Evolutionary conservation across 495 filamentous ascomycete species (phyloP).

Genomic region (Astrothelium macrocarpum): DNA sequence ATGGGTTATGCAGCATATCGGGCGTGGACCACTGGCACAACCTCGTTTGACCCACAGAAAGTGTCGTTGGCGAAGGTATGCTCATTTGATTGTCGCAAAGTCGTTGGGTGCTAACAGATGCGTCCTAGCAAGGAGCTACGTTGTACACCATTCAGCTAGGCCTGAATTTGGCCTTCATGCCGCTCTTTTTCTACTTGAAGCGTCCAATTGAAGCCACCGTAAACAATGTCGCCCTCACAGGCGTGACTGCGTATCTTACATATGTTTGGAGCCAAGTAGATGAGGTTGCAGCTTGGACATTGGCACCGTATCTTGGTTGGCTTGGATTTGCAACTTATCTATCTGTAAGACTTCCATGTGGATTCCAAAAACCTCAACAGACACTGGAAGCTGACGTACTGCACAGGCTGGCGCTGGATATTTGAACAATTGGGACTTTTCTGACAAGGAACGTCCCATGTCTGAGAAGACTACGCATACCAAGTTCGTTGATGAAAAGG

Average conservation of each 20-base stretch:
- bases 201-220: conserved; percentile 62
- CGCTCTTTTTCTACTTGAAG: conserved; percentile 71
- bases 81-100: conserved; percentile 21
- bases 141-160: conserved; percentile 78
- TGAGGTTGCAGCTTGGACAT: conserved; percentile 54
- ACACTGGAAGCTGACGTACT: background rate
- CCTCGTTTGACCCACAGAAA: conserved; percentile 36
- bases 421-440: conserved; percentile 66
- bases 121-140: conserved; percentile 48
- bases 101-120: conserved; percentile 16
- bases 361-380: background rate
- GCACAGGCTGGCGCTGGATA: conserved; percentile 52
- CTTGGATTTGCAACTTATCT: conserved; percentile 76
- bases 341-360: conserved; percentile 30
- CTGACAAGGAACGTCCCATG: conserved; percentile 27
- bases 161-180: conserved; percentile 86
- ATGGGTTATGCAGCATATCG: conserved; percentile 88
- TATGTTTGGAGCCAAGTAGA: conserved; percentile 70
- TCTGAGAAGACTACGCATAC: background rate
- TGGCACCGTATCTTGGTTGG: conserved; percentile 76
- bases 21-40: conserved; percentile 49
- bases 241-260: conserved; percentile 57
- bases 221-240: conserved; percentile 64
- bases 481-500: background rate
- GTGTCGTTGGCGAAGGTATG: conserved; percentile 35